Evolutionary conservation across 805 yeast genomes (phyloP).

Genomic region (Kurtzmaniella cleridarum): DNA sequence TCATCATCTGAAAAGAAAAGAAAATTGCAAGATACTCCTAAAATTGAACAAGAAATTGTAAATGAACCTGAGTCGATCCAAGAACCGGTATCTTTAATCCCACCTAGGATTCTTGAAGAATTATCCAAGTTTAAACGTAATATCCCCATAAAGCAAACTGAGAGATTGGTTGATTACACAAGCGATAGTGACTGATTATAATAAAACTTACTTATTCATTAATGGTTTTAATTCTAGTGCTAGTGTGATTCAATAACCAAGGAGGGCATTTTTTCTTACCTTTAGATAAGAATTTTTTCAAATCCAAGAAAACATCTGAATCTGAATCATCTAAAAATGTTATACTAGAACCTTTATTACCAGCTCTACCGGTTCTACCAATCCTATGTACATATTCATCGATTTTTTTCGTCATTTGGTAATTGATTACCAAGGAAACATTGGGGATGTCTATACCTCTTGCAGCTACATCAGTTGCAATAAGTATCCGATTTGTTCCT

Average conservation of each 20-base stretch:
- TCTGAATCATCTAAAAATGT: conserved; percentile 66
- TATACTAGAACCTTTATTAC: conserved; percentile 67
- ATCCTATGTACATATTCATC: conserved; percentile 90
- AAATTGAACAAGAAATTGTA: conserved; percentile 1
- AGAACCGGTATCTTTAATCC: too few species aligned
- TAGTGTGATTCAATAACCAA: conserved; percentile 16
- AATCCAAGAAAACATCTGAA: conserved; percentile 43
- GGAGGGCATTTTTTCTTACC: conserved; percentile 26
- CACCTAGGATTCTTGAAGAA: too few species aligned
- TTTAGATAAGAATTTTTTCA: conserved; percentile 43
- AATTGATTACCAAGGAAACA: conserved; percentile 81
- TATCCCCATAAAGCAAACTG: too few species aligned
- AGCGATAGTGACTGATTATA: neutral
- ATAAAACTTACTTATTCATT: neutral
- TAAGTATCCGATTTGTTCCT: conserved; percentile 55
- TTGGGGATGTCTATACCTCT: conserved; percentile 92
- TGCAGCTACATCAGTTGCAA: conserved; percentile 95
- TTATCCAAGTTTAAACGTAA: too few species aligned
- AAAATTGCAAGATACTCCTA: conserved; percentile 2
- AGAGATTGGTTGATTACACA: too few species aligned
- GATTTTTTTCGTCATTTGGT: conserved; percentile 70
- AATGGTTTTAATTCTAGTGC: conserved; percentile 13
- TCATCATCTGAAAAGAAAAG: conserved; percentile 10
- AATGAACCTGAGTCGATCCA: too few species aligned
- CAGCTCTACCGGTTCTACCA: conserved; percentile 97